Conservation (phyloP, 2,329 filamentous ascomycete genomes). For the Pseudocercospora eumusae region DNA sequence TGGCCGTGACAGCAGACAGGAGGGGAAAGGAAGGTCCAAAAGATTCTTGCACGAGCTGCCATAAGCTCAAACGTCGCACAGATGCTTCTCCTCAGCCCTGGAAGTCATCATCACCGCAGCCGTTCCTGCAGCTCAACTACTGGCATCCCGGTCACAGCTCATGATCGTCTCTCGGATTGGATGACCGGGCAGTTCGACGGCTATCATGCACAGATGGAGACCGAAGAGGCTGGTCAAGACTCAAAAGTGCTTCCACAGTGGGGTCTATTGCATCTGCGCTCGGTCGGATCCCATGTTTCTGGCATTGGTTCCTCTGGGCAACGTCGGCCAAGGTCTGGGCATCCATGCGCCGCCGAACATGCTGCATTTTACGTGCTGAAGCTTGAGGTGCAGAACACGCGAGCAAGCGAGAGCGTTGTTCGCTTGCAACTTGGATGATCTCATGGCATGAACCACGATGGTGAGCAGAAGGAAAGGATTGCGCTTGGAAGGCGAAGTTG, state of each 20-base stretch:
- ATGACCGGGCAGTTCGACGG: not conserved
- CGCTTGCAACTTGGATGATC: not conserved
- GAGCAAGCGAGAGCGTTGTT: not conserved
- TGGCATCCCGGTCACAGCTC: not conserved
- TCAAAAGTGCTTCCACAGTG: not conserved
- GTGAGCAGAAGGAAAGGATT: not conserved
- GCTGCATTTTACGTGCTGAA: not conserved
- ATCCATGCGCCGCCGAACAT: not conserved
- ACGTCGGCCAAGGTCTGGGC: conserved; percentile 4
- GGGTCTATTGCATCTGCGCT: not conserved
- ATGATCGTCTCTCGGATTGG: not conserved
- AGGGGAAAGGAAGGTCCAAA: not conserved
- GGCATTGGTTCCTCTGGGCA: not conserved
- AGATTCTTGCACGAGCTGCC: not conserved
- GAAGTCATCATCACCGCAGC: not conserved
- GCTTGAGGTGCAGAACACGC: conserved; percentile 4
- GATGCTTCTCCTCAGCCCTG: conserved; percentile 4
- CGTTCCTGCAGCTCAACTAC: conserved; percentile 1
- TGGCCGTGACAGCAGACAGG: not conserved
- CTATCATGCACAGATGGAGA: not conserved
- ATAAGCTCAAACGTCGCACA: not conserved
- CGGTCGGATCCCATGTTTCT: not conserved
- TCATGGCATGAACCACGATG: not conserved
- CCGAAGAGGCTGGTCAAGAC: conserved; percentile 1
- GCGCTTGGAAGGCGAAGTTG: not conserved